Evolutionary conservation across 805 yeast species (phyloP).

Genomic region (Zygoascus tannicola): DNA sequence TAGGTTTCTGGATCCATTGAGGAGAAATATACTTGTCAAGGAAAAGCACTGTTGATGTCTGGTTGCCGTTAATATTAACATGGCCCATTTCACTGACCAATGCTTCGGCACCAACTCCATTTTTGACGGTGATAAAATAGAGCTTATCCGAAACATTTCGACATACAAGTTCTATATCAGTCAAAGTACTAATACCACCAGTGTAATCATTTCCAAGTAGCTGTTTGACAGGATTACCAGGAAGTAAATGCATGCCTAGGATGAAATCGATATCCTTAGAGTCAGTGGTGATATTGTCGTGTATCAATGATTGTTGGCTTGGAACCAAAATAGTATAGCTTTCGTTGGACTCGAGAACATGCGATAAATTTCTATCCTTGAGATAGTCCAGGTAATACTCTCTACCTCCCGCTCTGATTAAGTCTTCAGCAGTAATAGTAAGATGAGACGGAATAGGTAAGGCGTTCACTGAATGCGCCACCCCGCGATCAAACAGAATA

Average conservation of each 20-base stretch:
- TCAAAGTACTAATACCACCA: slow-evolving; percentile 18
- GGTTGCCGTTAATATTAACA: slow-evolving; percentile 9
- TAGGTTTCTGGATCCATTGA: slow-evolving; percentile 23
- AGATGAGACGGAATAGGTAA: slow-evolving; percentile 51
- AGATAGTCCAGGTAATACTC: slow-evolving; percentile 39
- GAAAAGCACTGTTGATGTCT: slow-evolving; percentile 24
- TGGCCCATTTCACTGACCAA: slow-evolving; percentile 21
- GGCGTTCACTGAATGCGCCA: slow-evolving; percentile 57
- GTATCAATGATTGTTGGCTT: slow-evolving; percentile 43
- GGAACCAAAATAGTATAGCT: slow-evolving; percentile 68
- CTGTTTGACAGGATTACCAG: slow-evolving; percentile 36
- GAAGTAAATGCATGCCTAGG: slow-evolving; percentile 60
- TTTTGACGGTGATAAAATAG: slow-evolving; percentile 18
- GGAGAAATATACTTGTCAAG: slow-evolving; percentile 28
- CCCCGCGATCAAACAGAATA: slow-evolving; percentile 74
- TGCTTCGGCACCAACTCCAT: slow-evolving; percentile 18
- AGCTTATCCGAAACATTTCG: slow-evolving; percentile 19
- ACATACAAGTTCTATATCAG: slow-evolving; percentile 13
- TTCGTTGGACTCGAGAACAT: slow-evolving; percentile 34
- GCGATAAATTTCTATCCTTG: slow-evolving; percentile 35
- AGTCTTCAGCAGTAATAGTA: slow-evolving; percentile 43
- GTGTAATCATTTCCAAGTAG: slow-evolving; percentile 15
- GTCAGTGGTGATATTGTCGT: slow-evolving; percentile 40
- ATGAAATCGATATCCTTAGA: slow-evolving; percentile 42
- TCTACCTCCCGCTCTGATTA: slow-evolving; percentile 48